Conservation (phyloP, 164 flowering plant genomes). For the Pachysandra terminalis region DNA sequence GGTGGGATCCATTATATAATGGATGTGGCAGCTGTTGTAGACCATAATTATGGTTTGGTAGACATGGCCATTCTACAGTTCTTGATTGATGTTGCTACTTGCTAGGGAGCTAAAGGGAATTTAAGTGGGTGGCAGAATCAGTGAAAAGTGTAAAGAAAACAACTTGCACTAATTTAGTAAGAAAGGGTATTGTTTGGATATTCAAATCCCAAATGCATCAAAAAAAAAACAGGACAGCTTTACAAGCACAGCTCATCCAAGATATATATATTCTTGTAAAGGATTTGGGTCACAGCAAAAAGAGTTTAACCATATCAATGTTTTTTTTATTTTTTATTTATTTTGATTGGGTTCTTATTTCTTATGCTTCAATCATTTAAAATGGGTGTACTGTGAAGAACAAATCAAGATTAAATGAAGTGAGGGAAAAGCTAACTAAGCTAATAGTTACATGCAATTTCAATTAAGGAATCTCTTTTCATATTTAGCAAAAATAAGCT, state of each 20-base stretch:
- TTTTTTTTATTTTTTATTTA: too few species aligned
- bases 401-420: not conserved
- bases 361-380: constrained; percentile 21
- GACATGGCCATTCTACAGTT: not conserved
- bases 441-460: not conserved
- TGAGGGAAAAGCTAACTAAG: not conserved
- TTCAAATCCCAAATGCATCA: constrained; percentile 17
- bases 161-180: constrained; percentile 12
- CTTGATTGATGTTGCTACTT: not conserved
- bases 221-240: constrained; percentile 14
- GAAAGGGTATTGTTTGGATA: constrained; percentile 14
- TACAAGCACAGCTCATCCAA: constrained; percentile 1
- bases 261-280: constrained; percentile 21
- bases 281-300: constrained; percentile 20
- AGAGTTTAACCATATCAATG: constrained; percentile 12
- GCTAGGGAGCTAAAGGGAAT: not conserved
- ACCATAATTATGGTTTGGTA: not conserved
- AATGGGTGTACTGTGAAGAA: not conserved
- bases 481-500: not conserved
- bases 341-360: constrained; percentile 18
- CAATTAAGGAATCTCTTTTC: constrained; percentile 9
- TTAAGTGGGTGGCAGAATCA: not conserved
- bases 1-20: not conserved
- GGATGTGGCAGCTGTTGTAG: not conserved
- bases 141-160: constrained; percentile 7